These are phyloP conservation scores for Beta vulgaris DNA, from an alignment of 148 eudicot genomes.

Conservation along the genomic window DNA sequence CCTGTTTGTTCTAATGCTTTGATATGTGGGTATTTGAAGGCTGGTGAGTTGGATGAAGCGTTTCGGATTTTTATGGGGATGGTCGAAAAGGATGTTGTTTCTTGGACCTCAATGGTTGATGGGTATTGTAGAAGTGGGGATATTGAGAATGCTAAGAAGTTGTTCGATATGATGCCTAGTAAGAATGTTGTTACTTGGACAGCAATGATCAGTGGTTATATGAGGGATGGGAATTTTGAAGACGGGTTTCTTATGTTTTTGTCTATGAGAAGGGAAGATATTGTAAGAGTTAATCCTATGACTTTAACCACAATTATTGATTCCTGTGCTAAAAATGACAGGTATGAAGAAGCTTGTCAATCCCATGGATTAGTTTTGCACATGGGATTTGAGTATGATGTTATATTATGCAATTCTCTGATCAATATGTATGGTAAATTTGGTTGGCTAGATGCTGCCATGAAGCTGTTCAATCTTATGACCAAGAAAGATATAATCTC, in stretches of 20 bases:
- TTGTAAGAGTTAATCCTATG: slow-evolving; percentile 32
- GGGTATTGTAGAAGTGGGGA: slow-evolving; percentile 49
- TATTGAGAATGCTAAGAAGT: slow-evolving; percentile 36
- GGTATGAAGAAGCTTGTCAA: slow-evolving; percentile 50
- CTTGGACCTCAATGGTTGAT: slow-evolving; percentile 69
- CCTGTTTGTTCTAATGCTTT: slow-evolving; percentile 57
- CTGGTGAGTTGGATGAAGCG: slow-evolving; percentile 41
- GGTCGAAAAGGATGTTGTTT: slow-evolving; percentile 54
- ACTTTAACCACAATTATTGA: slow-evolving; percentile 46
- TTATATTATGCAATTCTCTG: slow-evolving; percentile 50
- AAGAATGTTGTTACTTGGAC: slow-evolving; percentile 65
- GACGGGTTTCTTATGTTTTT: slow-evolving; percentile 50
- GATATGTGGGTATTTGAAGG: slow-evolving; percentile 54
- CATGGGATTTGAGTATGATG: slow-evolving; percentile 47
- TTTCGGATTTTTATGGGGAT: slow-evolving; percentile 40
- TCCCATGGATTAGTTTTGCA: slow-evolving; percentile 47
- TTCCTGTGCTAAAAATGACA: slow-evolving; percentile 46
- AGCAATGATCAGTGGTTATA: slow-evolving; percentile 52
- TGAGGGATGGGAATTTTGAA: slow-evolving; percentile 38
- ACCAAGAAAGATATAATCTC: slow-evolving; percentile 41
- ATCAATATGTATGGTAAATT: slow-evolving; percentile 56
- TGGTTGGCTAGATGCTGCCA: slow-evolving; percentile 42
- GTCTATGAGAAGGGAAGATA: slow-evolving; percentile 45
- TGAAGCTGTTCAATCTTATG: slow-evolving; percentile 34
- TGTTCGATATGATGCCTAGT: slow-evolving; percentile 42